Evolutionary conservation across 495 filamentous ascomycete genomes (phyloP), one percentile per base, ranked within the genome.

Genomic region (Lasiosphaeris hirsuta): DNA sequence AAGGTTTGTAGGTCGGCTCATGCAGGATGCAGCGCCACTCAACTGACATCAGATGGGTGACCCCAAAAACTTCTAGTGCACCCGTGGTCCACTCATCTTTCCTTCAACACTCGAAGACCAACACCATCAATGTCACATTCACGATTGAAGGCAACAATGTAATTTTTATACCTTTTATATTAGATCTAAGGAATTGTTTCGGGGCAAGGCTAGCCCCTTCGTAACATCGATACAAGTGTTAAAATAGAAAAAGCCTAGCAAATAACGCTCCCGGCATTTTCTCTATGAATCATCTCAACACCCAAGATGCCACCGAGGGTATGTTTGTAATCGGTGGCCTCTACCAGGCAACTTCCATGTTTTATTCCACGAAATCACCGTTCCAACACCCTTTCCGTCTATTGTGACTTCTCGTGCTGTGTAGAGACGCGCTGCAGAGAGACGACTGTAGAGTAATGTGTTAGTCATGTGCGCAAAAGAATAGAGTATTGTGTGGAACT

Each of bases 341-440:
- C 38, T 43, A 61, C 48, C 58, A 57, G 37, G 48, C 53, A n/a
- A 63, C 58, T 49, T 23, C 48, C 51, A 42, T 58, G 49, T 49
- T 44, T 35, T 45, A n/a, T 47, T 23, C 38, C 52, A 56, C 51
- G 35, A 52, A 52, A 54, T 56, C 37, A 38, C 44, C 34, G n/a
- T 42, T 44, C 17, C 37, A 37, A 23, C 30, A 35, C 37, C 37
- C 53, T 50, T 48, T 57, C 54, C 68, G 58, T 59, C 67, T 86
- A 88, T 71, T 81, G 76, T 56, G 81, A 82, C 75, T 90, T 89
- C 78, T 90, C 88, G 79, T 91, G 88, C 69, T 89, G 86, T 23
- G 86, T 90, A 42, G 88, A 90, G 57, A 90, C 87, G 74, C 90
- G 87, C 78, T 93, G 89, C 63, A 92, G 80, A 45, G 87, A 88